These are phyloP conservation scores for Colletotrichum lentis DNA, from an alignment of 2,329 filamentous ascomycete species.

Conservation along the genomic window DNA sequence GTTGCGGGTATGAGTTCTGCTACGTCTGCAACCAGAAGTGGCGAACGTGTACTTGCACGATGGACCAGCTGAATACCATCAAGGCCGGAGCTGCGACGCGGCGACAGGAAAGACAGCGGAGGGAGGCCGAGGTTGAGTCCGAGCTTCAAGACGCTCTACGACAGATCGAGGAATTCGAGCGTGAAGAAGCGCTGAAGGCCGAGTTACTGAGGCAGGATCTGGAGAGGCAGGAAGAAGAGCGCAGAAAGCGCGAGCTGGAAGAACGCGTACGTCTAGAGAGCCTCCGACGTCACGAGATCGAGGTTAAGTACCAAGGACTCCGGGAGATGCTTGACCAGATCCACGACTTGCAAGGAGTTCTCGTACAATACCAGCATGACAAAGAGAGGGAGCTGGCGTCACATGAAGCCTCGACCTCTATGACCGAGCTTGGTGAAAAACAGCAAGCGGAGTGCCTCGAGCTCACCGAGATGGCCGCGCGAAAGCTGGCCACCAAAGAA, in stretches of 20 bases:
- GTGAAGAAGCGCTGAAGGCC: conserved; percentile 53
- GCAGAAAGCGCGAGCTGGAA: conserved; percentile 49
- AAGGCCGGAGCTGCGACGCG: conserved; percentile 51
- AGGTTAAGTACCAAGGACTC: conserved; percentile 51
- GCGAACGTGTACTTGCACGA: conserved; percentile 74
- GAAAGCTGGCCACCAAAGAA: conserved; percentile 48
- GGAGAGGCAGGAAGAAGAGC: conserved; percentile 49
- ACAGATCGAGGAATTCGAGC: conserved; percentile 59
- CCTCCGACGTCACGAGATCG: conserved; percentile 51
- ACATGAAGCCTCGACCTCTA: conserved; percentile 40
- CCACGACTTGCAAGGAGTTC: conserved; percentile 53
- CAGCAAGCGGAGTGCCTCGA: conserved; percentile 48
- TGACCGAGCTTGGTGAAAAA: conserved; percentile 46
- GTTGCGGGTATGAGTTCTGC: conserved; percentile 83
- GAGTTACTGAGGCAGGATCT: conserved; percentile 52
- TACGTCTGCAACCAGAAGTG: conserved; percentile 79
- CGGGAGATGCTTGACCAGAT: conserved; percentile 49
- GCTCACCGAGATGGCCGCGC: conserved; percentile 41
- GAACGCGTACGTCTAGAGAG: conserved; percentile 53
- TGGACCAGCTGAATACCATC: conserved; percentile 53
- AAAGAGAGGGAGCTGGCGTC: conserved; percentile 45
- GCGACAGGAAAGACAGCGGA: conserved; percentile 46
- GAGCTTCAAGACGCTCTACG: conserved; percentile 49
- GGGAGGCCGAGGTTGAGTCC: conserved; percentile 47
- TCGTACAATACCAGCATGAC: conserved; percentile 51